Evolutionary conservation across 495 filamentous ascomycete genomes (phyloP).

Genomic region (Talaromyces ruber): DNA sequence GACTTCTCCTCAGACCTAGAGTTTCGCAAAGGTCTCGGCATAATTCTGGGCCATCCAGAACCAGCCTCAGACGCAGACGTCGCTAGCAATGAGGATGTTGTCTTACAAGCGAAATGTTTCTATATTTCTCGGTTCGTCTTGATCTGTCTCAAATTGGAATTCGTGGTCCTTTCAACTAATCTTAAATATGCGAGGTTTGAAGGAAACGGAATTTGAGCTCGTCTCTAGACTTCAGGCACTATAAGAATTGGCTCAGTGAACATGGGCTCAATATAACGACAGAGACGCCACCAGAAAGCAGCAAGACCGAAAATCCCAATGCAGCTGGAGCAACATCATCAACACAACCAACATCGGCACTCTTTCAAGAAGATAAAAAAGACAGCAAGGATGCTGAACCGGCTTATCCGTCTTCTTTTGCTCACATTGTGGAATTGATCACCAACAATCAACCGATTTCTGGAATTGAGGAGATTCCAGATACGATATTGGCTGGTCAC

Average conservation of each 20-base stretch:
- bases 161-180: not conserved
- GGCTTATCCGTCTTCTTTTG: slow-evolving; percentile 79
- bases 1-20: slow-evolving; percentile 32
- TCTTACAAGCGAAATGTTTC: slow-evolving; percentile 44
- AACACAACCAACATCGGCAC: slow-evolving; percentile 1
- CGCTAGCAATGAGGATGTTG: slow-evolving; percentile 31
- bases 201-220: slow-evolving; percentile 34
- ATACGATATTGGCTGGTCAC: slow-evolving; percentile 64
- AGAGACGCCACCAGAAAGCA: not conserved
- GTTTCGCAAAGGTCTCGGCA: slow-evolving; percentile 39
- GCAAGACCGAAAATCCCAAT: not conserved
- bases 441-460: slow-evolving; percentile 76
- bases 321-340: not conserved
- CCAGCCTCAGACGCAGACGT: slow-evolving; percentile 36
- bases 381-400: slow-evolving; percentile 24
- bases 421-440: slow-evolving; percentile 83
- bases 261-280: not conserved
- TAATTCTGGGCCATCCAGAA: slow-evolving; percentile 36
- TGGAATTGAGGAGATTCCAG: slow-evolving; percentile 83
- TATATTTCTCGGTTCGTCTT: slow-evolving; percentile 38
- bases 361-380: not conserved
- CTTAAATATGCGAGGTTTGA: not conserved
- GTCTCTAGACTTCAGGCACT: slow-evolving; percentile 30
- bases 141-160: not conserved
- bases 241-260: slow-evolving; percentile 33